phyloP scores from a whole-genome alignment of 805 yeast genomes.

The Blastobotrys robertii region DNA sequence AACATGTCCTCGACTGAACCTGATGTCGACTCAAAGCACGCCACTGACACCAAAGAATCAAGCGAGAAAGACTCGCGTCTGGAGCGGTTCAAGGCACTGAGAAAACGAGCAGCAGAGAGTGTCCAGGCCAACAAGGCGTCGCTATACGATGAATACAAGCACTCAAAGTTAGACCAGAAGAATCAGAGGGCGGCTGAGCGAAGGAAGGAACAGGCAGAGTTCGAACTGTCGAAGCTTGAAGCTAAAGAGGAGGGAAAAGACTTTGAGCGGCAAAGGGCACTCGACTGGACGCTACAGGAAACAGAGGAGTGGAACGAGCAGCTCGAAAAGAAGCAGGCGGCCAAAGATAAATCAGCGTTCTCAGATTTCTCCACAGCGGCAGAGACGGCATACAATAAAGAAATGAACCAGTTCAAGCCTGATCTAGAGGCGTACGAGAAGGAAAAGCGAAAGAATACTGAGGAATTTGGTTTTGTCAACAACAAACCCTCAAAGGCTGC shows the following conservation, averaged over 20 bases:
- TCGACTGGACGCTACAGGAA: constrained; percentile 56
- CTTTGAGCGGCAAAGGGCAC: constrained; percentile 35
- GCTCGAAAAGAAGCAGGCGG: constrained; percentile 23
- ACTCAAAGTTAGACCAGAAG: constrained; percentile 18
- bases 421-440: constrained; percentile 35
- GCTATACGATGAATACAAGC: constrained; percentile 28
- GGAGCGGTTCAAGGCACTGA: constrained; percentile 22
- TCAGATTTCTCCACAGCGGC: constrained; percentile 46
- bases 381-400: constrained; percentile 48
- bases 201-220: constrained; percentile 30
- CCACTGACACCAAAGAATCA: background rate
- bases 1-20: background rate
- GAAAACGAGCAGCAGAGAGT: constrained; percentile 24
- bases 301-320: constrained; percentile 52
- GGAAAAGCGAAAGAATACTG: constrained; percentile 26
- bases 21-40: background rate
- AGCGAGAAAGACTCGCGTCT: constrained; percentile 19
- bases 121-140: constrained; percentile 30
- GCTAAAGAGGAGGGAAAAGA: constrained; percentile 32
- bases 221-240: constrained; percentile 31
- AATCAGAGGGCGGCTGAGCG: constrained; percentile 25
- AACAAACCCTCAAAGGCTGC: constrained; percentile 32
- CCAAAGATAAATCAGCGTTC: constrained; percentile 31
- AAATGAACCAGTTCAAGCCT: constrained; percentile 31
- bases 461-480: constrained; percentile 18